phyloP scores from a whole-genome alignment of 2,329 filamentous ascomycete species.

The Dactylellina drechsleri region DNA sequence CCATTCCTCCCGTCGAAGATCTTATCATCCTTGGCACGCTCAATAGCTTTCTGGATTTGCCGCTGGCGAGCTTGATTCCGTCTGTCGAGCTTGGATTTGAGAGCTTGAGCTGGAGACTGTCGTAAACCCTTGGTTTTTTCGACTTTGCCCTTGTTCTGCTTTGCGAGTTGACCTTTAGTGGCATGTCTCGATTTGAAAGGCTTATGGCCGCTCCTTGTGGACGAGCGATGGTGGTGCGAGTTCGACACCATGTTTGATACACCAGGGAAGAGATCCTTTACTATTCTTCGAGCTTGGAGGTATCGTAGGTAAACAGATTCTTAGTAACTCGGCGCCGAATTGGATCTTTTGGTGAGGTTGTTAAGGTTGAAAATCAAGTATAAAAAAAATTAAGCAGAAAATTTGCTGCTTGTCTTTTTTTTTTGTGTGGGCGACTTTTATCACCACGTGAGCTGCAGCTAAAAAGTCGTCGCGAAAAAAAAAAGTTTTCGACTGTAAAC shows the following conservation, averaged over 20 bases:
- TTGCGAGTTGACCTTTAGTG: slow-evolving; percentile 86
- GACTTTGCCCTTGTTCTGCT: slow-evolving; percentile 75
- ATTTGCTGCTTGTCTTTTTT: slow-evolving; percentile 55
- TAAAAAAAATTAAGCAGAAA: slow-evolving; percentile 41
- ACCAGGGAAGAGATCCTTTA: neutral
- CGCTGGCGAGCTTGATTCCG: slow-evolving; percentile 94
- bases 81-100: slow-evolving; percentile 96
- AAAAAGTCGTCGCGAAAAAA: slow-evolving; percentile 47
- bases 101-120: slow-evolving; percentile 92
- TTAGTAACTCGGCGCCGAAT: neutral
- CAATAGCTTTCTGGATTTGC: slow-evolving; percentile 82
- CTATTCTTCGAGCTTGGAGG: neutral
- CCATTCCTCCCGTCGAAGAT: slow-evolving; percentile 88
- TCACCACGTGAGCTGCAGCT: slow-evolving; percentile 51
- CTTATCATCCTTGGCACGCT: slow-evolving; percentile 79
- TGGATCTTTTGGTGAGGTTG: neutral
- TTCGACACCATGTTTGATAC: slow-evolving; percentile 44
- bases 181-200: slow-evolving; percentile 91
- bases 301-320: slow-evolving; percentile 3
- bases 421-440: slow-evolving; percentile 51
- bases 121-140: slow-evolving; percentile 72
- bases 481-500: slow-evolving; percentile 30
- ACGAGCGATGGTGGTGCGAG: slow-evolving; percentile 86
- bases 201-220: slow-evolving; percentile 89
- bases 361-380: neutral